A percentile compares a stretch with the other conserved stretches of the same genome.
phyloP scores from a whole-genome alignment of 2,329 filamentous ascomycete genomes.

The Calonectria hongkongensis region DNA sequence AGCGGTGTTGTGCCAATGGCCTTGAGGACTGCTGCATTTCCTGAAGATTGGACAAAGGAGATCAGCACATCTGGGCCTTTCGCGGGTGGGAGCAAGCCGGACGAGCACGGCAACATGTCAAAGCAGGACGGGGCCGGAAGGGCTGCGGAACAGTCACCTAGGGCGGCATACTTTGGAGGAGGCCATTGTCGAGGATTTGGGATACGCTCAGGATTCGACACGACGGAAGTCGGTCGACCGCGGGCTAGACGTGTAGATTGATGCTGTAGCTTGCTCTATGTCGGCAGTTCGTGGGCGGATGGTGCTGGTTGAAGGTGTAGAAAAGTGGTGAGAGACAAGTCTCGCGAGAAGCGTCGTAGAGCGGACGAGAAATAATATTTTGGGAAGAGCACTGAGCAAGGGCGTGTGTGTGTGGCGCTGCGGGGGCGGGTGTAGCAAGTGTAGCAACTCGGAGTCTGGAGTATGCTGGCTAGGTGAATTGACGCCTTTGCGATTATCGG shows the following conservation, averaged over 20 bases:
- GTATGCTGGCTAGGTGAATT: conserved; percentile 54
- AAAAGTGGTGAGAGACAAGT: conserved; percentile 53
- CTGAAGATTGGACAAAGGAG: conserved; percentile 62
- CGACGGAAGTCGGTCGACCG: conserved; percentile 58
- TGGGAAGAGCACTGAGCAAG: conserved; percentile 58
- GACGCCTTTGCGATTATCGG: conserved; percentile 60
- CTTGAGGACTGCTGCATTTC: conserved; percentile 80
- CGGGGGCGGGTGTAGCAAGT: conserved; percentile 50
- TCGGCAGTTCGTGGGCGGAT: conserved; percentile 40
- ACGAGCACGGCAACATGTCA: conserved; percentile 54
- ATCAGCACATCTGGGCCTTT: conserved; percentile 61
- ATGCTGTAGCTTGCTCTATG: conserved; percentile 47
- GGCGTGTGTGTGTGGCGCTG: conserved; percentile 56
- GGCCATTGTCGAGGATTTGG: conserved; percentile 71
- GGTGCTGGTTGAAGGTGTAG: conserved; percentile 43
- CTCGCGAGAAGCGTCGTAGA: conserved; percentile 54
- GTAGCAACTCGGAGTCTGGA: conserved; percentile 51
- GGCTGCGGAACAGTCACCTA: conserved; percentile 49
- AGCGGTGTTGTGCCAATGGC: conserved; percentile 79
- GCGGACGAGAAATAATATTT: conserved; percentile 64
- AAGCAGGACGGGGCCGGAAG: conserved; percentile 45
- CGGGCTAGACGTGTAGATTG: conserved; percentile 52
- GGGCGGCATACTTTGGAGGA: conserved; percentile 74
- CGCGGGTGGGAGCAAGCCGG: conserved; percentile 57
- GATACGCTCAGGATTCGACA: conserved; percentile 59